Conservation (phyloP, 768 basidiomycete genomes). For the Heimioporus sp. region DNA sequence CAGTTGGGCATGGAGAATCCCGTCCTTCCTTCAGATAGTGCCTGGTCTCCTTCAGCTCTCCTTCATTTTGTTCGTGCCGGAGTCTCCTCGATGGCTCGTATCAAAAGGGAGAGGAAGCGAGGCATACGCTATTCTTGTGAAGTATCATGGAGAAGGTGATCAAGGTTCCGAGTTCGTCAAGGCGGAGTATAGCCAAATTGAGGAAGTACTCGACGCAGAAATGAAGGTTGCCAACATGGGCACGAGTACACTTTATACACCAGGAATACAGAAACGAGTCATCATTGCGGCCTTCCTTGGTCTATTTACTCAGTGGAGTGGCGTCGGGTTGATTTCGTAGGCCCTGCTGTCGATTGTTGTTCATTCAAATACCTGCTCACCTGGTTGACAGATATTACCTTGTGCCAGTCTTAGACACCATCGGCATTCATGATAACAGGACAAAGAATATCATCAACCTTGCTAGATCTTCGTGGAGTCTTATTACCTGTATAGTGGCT, state of each 20-base stretch:
- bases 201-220: conserved; percentile 45
- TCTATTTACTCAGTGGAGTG: conserved; percentile 15
- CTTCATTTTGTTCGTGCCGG: conserved; percentile 59
- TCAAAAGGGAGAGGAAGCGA: conserved; percentile 52
- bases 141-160: conserved; percentile 63
- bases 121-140: conserved; percentile 46
- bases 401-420: conserved; percentile 12
- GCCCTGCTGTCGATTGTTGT: no score
- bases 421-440: conserved; percentile 18
- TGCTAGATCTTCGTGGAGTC: conserved; percentile 7
- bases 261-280: conserved; percentile 17
- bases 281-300: conserved; percentile 11
- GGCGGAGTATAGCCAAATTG: conserved; percentile 56
- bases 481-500: conserved; percentile 1
- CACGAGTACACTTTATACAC: conserved; percentile 2
- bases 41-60: conserved; percentile 52
- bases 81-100: conserved; percentile 66
- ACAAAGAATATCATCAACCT: conserved; percentile 18
- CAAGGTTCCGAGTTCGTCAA: conserved; percentile 49
- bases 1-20: conserved; percentile 72
- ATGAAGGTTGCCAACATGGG: not conserved
- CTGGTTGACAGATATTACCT: conserved; percentile 4
- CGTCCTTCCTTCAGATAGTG: conserved; percentile 52
- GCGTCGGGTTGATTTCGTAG: not conserved
- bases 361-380: not conserved